Percentiles rank a stretch among this genome's conserved stretches.
Evolutionary conservation across 306 rosid species (phyloP).

Genomic region (Phaseolus lunatus): DNA sequence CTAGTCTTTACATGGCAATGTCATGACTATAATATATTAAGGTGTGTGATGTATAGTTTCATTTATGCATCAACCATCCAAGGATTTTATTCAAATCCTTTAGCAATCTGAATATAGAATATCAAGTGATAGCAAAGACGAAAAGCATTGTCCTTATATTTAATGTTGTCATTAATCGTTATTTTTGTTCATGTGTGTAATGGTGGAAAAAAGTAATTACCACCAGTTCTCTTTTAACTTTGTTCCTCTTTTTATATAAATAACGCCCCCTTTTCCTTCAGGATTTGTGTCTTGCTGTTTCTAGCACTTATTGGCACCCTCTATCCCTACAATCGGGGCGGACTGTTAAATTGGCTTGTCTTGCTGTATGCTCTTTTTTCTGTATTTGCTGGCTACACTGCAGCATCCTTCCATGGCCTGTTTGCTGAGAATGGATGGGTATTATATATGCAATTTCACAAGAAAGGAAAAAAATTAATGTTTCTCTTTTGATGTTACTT

Average conservation of each 20-base stretch:
- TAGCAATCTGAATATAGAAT: conserved; percentile 34
- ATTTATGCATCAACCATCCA: conserved; percentile 33
- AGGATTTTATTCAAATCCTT: conserved; percentile 19
- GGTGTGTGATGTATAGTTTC: conserved; percentile 27
- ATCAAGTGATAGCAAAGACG: conserved; percentile 1
- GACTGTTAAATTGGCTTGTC: conserved; percentile 66
- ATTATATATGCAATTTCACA: conserved; percentile 25
- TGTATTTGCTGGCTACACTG: conserved; percentile 73
- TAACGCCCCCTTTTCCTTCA: conserved; percentile 44
- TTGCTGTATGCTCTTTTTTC: conserved; percentile 65
- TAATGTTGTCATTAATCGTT: neutral
- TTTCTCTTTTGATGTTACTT: conserved; percentile 2
- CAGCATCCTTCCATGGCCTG: conserved; percentile 77
- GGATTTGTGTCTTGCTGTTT: conserved; percentile 68
- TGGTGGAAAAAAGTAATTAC: neutral
- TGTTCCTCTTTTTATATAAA: conserved; percentile 3
- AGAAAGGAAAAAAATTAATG: conserved; percentile 30
- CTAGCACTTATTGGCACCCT: conserved; percentile 72
- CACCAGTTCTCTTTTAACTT: conserved; percentile 18
- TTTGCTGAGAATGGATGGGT: conserved; percentile 85
- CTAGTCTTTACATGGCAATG: conserved; percentile 39
- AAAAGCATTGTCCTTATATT: conserved; percentile 12
- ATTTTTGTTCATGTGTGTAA: conserved; percentile 7
- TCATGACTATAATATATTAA: conserved; percentile 20
- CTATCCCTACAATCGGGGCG: conserved; percentile 86